phyloP scores from a whole-genome alignment of 352 stramenopile species.

The Elongisporangium anandrum region DNA sequence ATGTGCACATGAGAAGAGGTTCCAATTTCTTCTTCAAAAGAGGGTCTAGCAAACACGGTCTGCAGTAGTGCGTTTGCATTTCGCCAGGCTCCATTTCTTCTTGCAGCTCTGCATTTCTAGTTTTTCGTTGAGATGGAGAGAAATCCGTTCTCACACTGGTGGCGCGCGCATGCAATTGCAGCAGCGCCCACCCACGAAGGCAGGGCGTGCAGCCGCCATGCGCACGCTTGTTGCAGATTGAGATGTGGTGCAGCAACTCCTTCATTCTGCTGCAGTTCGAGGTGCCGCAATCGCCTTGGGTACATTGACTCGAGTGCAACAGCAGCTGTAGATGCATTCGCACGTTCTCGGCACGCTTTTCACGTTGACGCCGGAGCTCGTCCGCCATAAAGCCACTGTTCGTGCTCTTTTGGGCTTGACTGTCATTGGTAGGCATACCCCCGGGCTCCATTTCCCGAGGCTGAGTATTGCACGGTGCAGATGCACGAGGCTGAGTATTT shows the following conservation, averaged over 20 bases:
- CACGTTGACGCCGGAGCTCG: slow-evolving; percentile 59
- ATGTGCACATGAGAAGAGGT: too few species aligned
- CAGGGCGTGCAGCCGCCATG: slow-evolving; percentile 95
- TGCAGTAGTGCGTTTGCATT: too few species aligned
- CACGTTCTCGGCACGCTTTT: slow-evolving; percentile 93
- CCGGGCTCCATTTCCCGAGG: slow-evolving; percentile 76
- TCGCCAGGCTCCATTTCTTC: too few species aligned
- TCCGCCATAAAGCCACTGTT: slow-evolving; percentile 35
- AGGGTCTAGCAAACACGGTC: too few species aligned
- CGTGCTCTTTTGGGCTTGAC: slow-evolving; percentile 4
- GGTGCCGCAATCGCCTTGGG: slow-evolving; percentile 89
- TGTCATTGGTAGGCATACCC: slow-evolving; percentile 16
- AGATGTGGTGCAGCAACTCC: slow-evolving; percentile 94
- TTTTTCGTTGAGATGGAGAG: too few species aligned
- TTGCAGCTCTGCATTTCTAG: too few species aligned
- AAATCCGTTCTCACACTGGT: slow-evolving; percentile 81
- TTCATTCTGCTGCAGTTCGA: slow-evolving; percentile 99
- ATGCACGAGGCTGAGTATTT: too few species aligned
- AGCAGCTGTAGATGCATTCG: slow-evolving; percentile 97
- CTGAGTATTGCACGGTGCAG: too few species aligned
- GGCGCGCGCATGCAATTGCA: slow-evolving; percentile 96
- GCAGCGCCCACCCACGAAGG: slow-evolving; percentile 94
- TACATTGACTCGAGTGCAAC: slow-evolving; percentile 94
- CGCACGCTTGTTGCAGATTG: slow-evolving; percentile 88
- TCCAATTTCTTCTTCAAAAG: too few species aligned